A percentile compares a stretch with the other conserved stretches of the same genome.
Evolutionary conservation across 2,329 filamentous ascomycete genomes (phyloP).

Genomic region (Colletotrichum viniferum): DNA sequence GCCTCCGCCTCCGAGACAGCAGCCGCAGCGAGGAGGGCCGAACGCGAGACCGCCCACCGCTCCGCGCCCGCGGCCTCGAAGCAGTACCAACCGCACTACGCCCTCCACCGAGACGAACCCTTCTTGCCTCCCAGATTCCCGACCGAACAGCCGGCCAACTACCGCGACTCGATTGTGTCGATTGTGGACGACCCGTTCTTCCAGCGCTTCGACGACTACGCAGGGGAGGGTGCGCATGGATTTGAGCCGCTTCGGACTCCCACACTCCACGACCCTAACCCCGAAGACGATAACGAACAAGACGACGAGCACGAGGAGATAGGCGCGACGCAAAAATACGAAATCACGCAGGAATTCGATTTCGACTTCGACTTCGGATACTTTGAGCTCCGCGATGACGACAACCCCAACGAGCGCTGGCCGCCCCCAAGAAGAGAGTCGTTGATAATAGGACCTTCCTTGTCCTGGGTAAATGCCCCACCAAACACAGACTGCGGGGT

Average conservation of each 20-base stretch:
- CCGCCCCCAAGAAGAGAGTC: slow-evolving; percentile 54
- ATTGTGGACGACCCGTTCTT: slow-evolving; percentile 63
- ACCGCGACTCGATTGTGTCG: slow-evolving; percentile 55
- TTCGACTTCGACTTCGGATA: neutral
- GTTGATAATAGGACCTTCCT: slow-evolving; percentile 43
- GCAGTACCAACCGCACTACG: slow-evolving; percentile 20
- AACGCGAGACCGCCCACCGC: slow-evolving; percentile 22
- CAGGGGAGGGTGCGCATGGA: slow-evolving; percentile 32
- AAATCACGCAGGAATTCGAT: neutral
- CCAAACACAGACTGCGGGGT: slow-evolving; percentile 18
- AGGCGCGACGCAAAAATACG: neutral
- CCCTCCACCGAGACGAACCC: slow-evolving; percentile 21
- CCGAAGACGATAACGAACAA: slow-evolving; percentile 23
- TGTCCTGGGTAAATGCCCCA: slow-evolving; percentile 39
- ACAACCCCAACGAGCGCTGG: slow-evolving; percentile 41
- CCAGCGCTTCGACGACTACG: slow-evolving; percentile 47
- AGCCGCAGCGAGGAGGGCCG: slow-evolving; percentile 7
- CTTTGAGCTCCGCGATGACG: slow-evolving; percentile 40
- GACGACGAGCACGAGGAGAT: neutral
- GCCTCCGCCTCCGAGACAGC: slow-evolving; percentile 5
- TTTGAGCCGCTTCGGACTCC: slow-evolving; percentile 24
- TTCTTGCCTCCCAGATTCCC: slow-evolving; percentile 23
- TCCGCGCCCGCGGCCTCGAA: slow-evolving; percentile 22
- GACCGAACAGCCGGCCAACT: slow-evolving; percentile 29
- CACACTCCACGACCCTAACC: slow-evolving; percentile 24